Conservation (phyloP, 352 stramenopile species). For the Globisporangium perplexum region DNA sequence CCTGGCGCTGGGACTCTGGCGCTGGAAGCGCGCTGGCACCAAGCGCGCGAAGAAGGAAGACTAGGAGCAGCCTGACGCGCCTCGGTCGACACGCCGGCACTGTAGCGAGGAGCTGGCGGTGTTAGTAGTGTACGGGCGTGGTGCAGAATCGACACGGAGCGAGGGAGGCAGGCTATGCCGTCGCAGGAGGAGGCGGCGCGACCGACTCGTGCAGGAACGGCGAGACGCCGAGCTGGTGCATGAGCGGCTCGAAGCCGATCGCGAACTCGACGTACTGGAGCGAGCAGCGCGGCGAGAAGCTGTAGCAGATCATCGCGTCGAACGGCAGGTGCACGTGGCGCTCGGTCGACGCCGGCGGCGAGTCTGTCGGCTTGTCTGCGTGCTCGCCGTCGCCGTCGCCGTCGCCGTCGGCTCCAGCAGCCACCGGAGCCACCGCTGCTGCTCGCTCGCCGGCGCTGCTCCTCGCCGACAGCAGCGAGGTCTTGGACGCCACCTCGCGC, state of each 20-base stretch:
- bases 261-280: slow-evolving; percentile 86
- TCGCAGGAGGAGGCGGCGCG: background rate
- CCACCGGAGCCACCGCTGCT: slow-evolving; percentile 6
- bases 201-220: slow-evolving; percentile 35
- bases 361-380: background rate
- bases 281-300: slow-evolving; percentile 38
- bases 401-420: no score
- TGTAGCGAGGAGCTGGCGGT: no score
- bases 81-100: no score
- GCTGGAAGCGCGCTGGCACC: background rate
- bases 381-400: no score
- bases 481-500: slow-evolving; percentile 51
- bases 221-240: slow-evolving; percentile 61
- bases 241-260: slow-evolving; percentile 80
- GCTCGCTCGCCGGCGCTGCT: slow-evolving; percentile 1
- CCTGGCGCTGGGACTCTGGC: background rate
- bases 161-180: background rate
- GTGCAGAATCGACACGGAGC: background rate
- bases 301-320: slow-evolving; percentile 85
- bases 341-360: slow-evolving; percentile 18
- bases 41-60: slow-evolving; percentile 1
- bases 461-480: slow-evolving; percentile 40
- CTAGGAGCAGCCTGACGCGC: no score
- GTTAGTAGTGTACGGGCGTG: no score
- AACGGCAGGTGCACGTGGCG: slow-evolving; percentile 69